A percentile compares a stretch with the other conserved stretches of the same genome.
Conservation (phyloP, 1,139 yeast genomes). For the Tardiomyces digboiensis region DNA sequence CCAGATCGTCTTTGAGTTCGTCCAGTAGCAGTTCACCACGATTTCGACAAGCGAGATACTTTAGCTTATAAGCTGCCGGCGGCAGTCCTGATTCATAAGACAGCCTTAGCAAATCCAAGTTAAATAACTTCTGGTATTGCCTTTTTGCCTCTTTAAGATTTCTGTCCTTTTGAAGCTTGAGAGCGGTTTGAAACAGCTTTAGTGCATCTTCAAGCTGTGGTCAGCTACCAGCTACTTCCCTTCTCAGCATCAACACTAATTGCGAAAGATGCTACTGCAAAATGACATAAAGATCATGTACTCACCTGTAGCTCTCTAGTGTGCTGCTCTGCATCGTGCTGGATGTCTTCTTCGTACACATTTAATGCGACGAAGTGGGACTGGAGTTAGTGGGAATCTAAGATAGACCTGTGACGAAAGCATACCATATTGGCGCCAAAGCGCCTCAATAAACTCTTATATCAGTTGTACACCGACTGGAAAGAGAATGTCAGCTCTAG, state of each 20-base stretch:
- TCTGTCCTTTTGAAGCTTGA: constrained; percentile 45
- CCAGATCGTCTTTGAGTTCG: constrained; percentile 27
- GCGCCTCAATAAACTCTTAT: too few relatives aligned
- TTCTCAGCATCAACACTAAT: not conserved
- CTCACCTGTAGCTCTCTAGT: constrained; percentile 58
- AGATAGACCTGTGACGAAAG: too few relatives aligned
- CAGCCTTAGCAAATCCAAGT: constrained; percentile 49
- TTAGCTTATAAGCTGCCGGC: constrained; percentile 61
- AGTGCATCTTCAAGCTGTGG: constrained; percentile 73
- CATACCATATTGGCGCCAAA: not conserved
- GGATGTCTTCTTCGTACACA: constrained; percentile 58
- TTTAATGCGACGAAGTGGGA: constrained; percentile 79
- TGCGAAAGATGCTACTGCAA: not conserved
- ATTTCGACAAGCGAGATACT: constrained; percentile 74
- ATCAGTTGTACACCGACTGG: too few relatives aligned
- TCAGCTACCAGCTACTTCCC: constrained; percentile 27
- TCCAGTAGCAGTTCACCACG: constrained; percentile 64
- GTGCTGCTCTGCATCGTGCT: constrained; percentile 71
- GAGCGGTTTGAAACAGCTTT: constrained; percentile 61
- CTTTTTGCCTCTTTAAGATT: constrained; percentile 41
- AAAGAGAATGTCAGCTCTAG: too few relatives aligned
- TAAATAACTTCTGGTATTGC: constrained; percentile 54
- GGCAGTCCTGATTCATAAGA: constrained; percentile 32
- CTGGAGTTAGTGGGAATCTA: constrained; percentile 17
- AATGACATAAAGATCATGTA: constrained; percentile 17